Evolutionary conservation across 805 yeast species (phyloP).

Genomic region (Ogataea haglerorum): DNA sequence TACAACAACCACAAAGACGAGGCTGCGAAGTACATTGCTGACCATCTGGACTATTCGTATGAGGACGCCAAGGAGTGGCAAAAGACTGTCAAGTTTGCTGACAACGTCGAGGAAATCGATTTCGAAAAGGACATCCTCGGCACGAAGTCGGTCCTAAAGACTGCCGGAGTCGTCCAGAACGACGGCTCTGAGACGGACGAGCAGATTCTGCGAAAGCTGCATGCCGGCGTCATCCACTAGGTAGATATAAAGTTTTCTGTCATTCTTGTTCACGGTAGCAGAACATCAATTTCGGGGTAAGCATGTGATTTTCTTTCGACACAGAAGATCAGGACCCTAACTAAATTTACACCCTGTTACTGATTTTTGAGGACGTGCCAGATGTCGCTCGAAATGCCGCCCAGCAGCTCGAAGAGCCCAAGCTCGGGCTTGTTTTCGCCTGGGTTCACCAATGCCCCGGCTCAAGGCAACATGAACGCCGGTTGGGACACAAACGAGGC

Average conservation of each 20-base stretch:
- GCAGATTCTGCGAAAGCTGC: conserved; percentile 12
- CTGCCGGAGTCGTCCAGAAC: conserved; percentile 56
- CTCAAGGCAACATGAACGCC: not conserved
- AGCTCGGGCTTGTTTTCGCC: conserved; percentile 5
- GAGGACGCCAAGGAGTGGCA: conserved; percentile 83
- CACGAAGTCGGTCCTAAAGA: conserved; percentile 53
- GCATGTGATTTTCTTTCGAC: conserved; percentile 17
- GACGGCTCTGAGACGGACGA: conserved; percentile 17
- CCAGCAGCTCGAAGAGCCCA: conserved; percentile 9
- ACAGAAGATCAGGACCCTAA: not conserved
- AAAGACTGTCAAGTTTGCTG: conserved; percentile 64
- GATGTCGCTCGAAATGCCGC: conserved; percentile 11
- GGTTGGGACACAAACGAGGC: not conserved
- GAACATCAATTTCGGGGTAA: not conserved
- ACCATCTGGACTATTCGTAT: conserved; percentile 68
- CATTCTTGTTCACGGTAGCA: not conserved
- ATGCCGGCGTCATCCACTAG: conserved; percentile 12
- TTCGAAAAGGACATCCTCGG: conserved; percentile 49
- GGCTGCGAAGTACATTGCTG: conserved; percentile 60
- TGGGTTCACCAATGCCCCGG: not conserved
- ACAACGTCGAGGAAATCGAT: conserved; percentile 45
- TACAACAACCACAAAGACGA: conserved; percentile 60
- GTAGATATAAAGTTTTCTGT: not conserved
- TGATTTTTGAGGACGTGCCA: not conserved
- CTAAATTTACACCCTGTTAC: not conserved